Conservation (phyloP, 1,284 basidiomycete species). For the Fistulinella staudtii region DNA sequence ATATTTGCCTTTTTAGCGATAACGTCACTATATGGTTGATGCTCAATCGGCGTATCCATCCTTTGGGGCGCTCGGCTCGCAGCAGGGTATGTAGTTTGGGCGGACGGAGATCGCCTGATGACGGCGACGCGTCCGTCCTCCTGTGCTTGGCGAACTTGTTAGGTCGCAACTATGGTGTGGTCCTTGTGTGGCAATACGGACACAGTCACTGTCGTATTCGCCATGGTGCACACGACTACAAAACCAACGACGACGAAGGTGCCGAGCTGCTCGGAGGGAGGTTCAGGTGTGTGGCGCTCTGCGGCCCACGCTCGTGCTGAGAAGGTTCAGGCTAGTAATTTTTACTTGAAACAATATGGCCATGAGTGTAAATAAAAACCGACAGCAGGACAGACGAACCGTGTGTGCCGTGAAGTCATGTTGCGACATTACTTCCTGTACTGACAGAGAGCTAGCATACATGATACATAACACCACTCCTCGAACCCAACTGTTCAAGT, state of each 20-base stretch:
- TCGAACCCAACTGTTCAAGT: too few species aligned
- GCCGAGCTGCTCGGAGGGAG: conserved; percentile 35
- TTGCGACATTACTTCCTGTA: conserved; percentile 59
- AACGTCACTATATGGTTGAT: conserved; percentile 58
- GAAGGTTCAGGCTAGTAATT: conserved; percentile 40
- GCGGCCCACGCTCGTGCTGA: conserved; percentile 35
- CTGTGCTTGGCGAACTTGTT: conserved; percentile 56
- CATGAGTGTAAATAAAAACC: too few species aligned
- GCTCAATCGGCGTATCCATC: conserved; percentile 72
- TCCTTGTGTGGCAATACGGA: conserved; percentile 29
- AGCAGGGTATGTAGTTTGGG: conserved; percentile 40
- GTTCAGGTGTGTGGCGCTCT: conserved; percentile 45
- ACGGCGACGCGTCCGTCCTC: conserved; percentile 24
- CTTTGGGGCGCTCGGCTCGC: conserved; percentile 55
- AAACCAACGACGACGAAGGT: conserved; percentile 13
- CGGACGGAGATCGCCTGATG: conserved; percentile 39
- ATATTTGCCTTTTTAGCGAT: too few species aligned
- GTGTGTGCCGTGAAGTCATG: conserved; percentile 56
- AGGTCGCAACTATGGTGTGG: conserved; percentile 63
- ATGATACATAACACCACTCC: too few species aligned
- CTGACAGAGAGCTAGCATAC: too few species aligned
- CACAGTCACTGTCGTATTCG: conserved; percentile 21
- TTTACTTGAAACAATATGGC: neutral
- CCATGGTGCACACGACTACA: too few species aligned
- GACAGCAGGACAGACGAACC: conserved; percentile 38